Base-by-base conservation (phyloP, 208 protist species). In the Porcisia hertigi region DNA sequence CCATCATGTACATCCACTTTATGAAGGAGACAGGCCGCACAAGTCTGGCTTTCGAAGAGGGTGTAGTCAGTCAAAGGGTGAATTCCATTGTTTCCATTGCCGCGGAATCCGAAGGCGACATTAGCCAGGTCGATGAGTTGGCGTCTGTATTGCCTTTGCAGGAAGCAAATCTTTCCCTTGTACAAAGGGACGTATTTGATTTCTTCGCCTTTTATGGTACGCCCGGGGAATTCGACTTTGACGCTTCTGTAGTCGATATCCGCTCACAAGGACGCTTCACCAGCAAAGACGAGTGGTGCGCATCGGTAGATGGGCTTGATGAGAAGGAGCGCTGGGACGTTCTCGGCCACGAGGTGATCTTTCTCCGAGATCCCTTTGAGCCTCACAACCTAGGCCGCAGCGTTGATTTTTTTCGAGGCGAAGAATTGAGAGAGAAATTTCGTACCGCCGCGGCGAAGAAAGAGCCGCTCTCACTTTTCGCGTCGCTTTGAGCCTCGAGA, bases 1-100 rank as follows among this genome's bases (percentile, higher is more conserved):
- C 89, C 60, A 91, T 96, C 23, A 86, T 95, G 84, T 93, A 94
- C 70, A 91, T 96, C 66, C 87, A 90, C 72, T 96, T 84, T 62
- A 90, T 90, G 86, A 77, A 80, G 49, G 45, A 70, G 30, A 88
- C 86, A 14, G 78, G 76, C 25, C 71, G 85, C 41, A 85, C 83
- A 12, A 45, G 23, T 14, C 34, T 71, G 49, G 39, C 69, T 3
- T 74, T 89, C 18, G 74, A 86, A 18, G 91, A 95, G 79, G 73
- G 64, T 14, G 57, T 65, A 41, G 62, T 94, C 63, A 64, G 57
- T 20, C 57, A 75, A 34, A 63, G 71, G 7, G 70, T 86, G 0
- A 39, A 76, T 30, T 47, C 20, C 0, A 84, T 84, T 72, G 47
- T 86, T 41, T 47, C 73, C n/a, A 30, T 43, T 20, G 64, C 65